Percentiles rank a stretch among this genome's conserved stretches.
phyloP scores from a whole-genome alignment of 305 asterid genomes.

The Andrographis paniculata region DNA sequence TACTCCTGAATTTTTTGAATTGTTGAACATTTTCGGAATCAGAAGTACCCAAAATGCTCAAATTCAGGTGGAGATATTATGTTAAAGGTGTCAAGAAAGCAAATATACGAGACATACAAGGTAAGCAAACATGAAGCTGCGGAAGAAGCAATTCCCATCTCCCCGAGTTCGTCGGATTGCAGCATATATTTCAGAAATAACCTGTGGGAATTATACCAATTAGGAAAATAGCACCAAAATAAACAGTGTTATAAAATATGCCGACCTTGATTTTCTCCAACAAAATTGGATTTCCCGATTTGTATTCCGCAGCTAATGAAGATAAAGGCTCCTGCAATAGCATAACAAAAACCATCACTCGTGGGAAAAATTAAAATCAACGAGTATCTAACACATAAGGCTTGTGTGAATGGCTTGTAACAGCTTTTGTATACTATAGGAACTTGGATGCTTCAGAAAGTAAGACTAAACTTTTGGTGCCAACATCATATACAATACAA shows the following conservation, averaged over 20 bases:
- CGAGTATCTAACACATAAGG: no score
- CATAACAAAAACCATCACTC: not conserved
- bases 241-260: conserved; percentile 9
- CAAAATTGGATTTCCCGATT: conserved; percentile 72
- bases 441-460: no score
- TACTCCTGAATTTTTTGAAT: conserved; percentile 52
- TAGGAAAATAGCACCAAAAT: conserved; percentile 17
- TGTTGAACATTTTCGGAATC: no score
- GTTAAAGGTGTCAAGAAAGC: conserved; percentile 9
- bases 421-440: no score
- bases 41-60: no score
- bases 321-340: conserved; percentile 75
- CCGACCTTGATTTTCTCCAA: conserved; percentile 83
- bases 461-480: no score
- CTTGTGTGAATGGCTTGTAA: no score
- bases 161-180: conserved; percentile 89
- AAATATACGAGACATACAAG: conserved; percentile 44
- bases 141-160: conserved; percentile 95
- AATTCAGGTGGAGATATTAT: no score
- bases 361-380: no score
- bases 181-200: conserved; percentile 61
- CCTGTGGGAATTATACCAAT: conserved; percentile 30
- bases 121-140: conserved; percentile 95
- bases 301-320: conserved; percentile 68
- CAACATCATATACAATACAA: no score